Base-by-base conservation (phyloP, 179 eudicot species). In the Dionaea muscipula region DNA sequence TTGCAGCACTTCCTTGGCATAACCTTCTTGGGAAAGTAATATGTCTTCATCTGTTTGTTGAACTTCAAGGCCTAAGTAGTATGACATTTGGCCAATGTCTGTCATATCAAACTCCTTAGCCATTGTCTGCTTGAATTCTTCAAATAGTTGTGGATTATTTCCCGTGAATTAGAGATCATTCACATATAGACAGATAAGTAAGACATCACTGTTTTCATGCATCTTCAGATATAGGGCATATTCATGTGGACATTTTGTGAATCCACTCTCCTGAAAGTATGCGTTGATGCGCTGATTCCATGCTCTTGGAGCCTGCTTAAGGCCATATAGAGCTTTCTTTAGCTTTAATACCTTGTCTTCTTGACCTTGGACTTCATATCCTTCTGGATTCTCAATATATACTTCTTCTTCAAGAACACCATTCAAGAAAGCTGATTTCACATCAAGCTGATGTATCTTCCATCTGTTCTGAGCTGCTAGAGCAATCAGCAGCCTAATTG, bases 401-500 rank as follows among this genome's bases (percentile, higher is more conserved):
- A 25, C 50, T 12, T 43, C 31, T 26, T 38, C 59, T 54, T 54
- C 47, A 36, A 37, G 28, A 10, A 0, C n/a, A 14, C 28, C 49
- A 14, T 55, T 39, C 16, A 40, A 40, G 31, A 55, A 38, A 7
- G 49, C 35, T 11, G 59, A 41, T 46, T 55, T 55, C 20, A 55
- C 35, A 40, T 56, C 38, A 2, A 56, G 8, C 26, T 56, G 50
- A 43, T 24, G 41, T n/a, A 56, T 25, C 14, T 26, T n/a, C 50
- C 50, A 41, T 18, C 5, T 40, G 18, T 15, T 41, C 1, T 40
- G 36, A 40, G 60, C 22, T 17, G 27, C 49, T 16, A 43, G 7
- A 5, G 60, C 23, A 6, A 26, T 26, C 15, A 43, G 17, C 36
- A 41, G 16, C 9, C 15, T 5, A 7, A 56, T n/a, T 10, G 23